phyloP scores from a whole-genome alignment of 331 rosid genomes.

The Telfairia occidentalis region DNA sequence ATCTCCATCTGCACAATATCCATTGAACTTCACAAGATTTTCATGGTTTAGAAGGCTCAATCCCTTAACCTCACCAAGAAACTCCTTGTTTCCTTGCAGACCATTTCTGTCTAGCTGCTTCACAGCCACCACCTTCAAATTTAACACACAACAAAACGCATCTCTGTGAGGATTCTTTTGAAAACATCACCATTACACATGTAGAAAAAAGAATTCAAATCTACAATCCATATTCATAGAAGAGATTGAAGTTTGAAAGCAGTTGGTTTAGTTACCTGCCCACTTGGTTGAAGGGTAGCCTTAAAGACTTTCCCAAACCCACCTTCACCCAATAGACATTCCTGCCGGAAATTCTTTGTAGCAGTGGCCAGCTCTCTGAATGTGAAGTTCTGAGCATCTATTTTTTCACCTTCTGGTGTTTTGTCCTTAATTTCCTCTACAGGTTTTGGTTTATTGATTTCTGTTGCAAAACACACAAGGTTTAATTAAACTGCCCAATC shows the following conservation, averaged over 20 bases:
- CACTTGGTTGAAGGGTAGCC: conserved; percentile 51
- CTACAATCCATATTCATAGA: not conserved
- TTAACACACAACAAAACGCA: not conserved
- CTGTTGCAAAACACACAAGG: not conserved
- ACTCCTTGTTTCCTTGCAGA: conserved; percentile 58
- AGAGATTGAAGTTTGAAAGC: not conserved
- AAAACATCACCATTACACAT: too few relatives aligned
- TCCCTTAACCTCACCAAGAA: conserved; percentile 51
- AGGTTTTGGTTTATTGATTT: conserved; percentile 19
- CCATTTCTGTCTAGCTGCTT: conserved; percentile 90
- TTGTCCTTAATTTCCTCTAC: conserved; percentile 22
- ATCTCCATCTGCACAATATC: conserved; percentile 95
- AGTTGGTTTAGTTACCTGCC: conserved; percentile 37
- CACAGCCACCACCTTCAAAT: conserved; percentile 70
- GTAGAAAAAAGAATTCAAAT: not conserved
- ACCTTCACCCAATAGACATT: conserved; percentile 77
- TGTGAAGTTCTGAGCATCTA: conserved; percentile 48
- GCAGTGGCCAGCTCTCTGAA: conserved; percentile 86
- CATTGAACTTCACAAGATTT: conserved; percentile 59
- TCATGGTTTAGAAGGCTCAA: conserved; percentile 61
- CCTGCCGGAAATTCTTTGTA: conserved; percentile 80
- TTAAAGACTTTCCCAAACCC: conserved; percentile 88
- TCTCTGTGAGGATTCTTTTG: too few relatives aligned
- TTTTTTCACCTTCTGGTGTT: not conserved
- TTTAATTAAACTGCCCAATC: not conserved